Evolutionary conservation across 2,329 filamentous ascomycete genomes (phyloP).

Genomic region (Drechmeria coniospora): DNA sequence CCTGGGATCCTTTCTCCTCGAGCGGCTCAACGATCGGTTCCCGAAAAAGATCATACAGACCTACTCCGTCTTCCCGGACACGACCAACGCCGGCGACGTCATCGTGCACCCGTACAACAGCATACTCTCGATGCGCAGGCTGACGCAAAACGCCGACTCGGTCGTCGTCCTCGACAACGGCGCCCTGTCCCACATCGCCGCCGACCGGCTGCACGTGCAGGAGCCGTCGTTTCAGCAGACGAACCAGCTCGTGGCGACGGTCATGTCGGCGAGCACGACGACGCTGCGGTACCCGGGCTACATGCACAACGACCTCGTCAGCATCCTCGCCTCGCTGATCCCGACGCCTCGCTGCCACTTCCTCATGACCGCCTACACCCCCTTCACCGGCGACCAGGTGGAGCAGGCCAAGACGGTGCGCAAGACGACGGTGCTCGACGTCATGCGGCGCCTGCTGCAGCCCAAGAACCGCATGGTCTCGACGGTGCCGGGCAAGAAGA

Average conservation of each 20-base stretch:
- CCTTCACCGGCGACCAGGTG: slow-evolving; percentile 90
- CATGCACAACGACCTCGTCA: slow-evolving; percentile 98
- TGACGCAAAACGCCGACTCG: slow-evolving; percentile 93
- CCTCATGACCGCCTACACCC: slow-evolving; percentile 95
- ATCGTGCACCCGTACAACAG: slow-evolving; percentile 99
- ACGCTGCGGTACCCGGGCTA: slow-evolving; percentile 94
- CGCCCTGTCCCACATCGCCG: slow-evolving; percentile 81
- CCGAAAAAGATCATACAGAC: slow-evolving; percentile 99
- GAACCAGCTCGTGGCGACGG: slow-evolving; percentile 89
- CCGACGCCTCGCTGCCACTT: slow-evolving; percentile 96
- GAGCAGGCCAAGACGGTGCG: slow-evolving; percentile 95
- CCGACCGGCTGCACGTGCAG: slow-evolving; percentile 85
- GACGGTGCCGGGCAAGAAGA: slow-evolving; percentile 86
- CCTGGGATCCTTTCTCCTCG: slow-evolving; percentile 86
- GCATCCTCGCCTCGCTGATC: slow-evolving; percentile 89
- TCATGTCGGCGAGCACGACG: slow-evolving; percentile 97
- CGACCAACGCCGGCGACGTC: slow-evolving; percentile 71
- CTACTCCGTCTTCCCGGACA: slow-evolving; percentile 96
- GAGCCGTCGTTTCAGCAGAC: slow-evolving; percentile 95
- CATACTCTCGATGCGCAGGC: slow-evolving; percentile 72
- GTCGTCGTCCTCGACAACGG: slow-evolving; percentile 96
- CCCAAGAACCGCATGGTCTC: slow-evolving; percentile 99
- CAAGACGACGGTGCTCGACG: slow-evolving; percentile 94
- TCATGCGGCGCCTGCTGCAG: slow-evolving; percentile 89
- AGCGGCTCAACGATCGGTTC: slow-evolving; percentile 90